phyloP scores from a whole-genome alignment of 176 grass and related monocot species.

The Saccharum spontaneum region DNA sequence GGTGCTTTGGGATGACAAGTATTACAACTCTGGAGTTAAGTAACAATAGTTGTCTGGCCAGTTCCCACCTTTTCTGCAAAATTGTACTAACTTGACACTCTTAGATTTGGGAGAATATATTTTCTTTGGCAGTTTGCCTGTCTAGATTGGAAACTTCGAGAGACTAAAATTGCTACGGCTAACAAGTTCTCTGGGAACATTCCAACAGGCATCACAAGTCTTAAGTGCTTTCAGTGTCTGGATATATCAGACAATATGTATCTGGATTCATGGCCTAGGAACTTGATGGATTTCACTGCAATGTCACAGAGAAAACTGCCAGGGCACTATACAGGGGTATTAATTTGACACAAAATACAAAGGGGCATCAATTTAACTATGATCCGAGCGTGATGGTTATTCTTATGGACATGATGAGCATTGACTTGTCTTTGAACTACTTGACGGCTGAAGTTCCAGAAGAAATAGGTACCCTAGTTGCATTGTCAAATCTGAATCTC shows the following conservation, averaged over 20 bases:
- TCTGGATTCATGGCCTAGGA: neutral
- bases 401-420: neutral
- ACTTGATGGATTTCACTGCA: too few species aligned
- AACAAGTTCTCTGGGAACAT: neutral
- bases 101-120: neutral
- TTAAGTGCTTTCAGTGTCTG: neutral
- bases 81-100: too few species aligned
- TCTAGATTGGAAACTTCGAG: neutral
- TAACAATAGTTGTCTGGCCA: too few species aligned
- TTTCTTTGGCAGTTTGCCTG: neutral
- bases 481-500: neutral
- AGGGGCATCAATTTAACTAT: neutral
- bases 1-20: too few species aligned
- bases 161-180: neutral
- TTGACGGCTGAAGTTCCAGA: neutral
- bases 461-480: neutral
- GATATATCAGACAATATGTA: neutral
- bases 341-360: neutral
- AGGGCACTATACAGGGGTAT: neutral
- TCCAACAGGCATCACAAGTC: neutral
- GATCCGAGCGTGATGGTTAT: neutral
- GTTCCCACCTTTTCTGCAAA: too few species aligned
- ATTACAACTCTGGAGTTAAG: too few species aligned
- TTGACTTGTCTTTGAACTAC: neutral
- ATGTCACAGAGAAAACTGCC: too few species aligned